A percentile compares a stretch with the other conserved stretches of the same genome.
phyloP scores from a whole-genome alignment of 192 early-diverging fungal species.

The Coemansia sp. region DNA sequence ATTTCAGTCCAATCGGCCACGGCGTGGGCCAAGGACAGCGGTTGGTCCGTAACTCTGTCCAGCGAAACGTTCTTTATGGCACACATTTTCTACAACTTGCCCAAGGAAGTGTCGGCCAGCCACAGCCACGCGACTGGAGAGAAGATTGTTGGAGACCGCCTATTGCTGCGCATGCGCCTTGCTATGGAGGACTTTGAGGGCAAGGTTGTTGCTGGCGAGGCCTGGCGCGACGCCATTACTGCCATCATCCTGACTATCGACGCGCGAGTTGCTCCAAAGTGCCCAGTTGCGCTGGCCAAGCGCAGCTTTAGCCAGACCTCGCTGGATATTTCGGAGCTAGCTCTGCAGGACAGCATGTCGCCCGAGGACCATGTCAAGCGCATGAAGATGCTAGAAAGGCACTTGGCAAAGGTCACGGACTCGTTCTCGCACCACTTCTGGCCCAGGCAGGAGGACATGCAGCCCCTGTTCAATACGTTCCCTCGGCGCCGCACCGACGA shows the following conservation, averaged over 20 bases:
- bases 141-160: slow-evolving; percentile 46
- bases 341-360: slow-evolving; percentile 17
- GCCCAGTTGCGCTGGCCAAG: slow-evolving; percentile 11
- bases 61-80: slow-evolving; percentile 58
- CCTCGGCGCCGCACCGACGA: slow-evolving; percentile 45
- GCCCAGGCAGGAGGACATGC: slow-evolving; percentile 45
- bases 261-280: slow-evolving; percentile 41
- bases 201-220: slow-evolving; percentile 36
- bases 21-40: slow-evolving; percentile 45
- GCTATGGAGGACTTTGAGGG: slow-evolving; percentile 55
- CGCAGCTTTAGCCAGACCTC: slow-evolving; percentile 51
- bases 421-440: slow-evolving; percentile 53
- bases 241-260: slow-evolving; percentile 56
- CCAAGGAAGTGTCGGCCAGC: slow-evolving; percentile 25
- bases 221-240: slow-evolving; percentile 52
- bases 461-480: slow-evolving; percentile 45
- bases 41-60: slow-evolving; percentile 51
- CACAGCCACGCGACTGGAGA: slow-evolving; percentile 30
- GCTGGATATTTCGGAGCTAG: slow-evolving; percentile 7
- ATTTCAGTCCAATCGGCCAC: slow-evolving; percentile 42
- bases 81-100: slow-evolving; percentile 51
- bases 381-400: slow-evolving; percentile 54
- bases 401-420: slow-evolving; percentile 52
- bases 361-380: slow-evolving; percentile 50
- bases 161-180: slow-evolving; percentile 55